Conservation (phyloP, 2,329 filamentous ascomycete species). For the Pseudocercospora musae region DNA sequence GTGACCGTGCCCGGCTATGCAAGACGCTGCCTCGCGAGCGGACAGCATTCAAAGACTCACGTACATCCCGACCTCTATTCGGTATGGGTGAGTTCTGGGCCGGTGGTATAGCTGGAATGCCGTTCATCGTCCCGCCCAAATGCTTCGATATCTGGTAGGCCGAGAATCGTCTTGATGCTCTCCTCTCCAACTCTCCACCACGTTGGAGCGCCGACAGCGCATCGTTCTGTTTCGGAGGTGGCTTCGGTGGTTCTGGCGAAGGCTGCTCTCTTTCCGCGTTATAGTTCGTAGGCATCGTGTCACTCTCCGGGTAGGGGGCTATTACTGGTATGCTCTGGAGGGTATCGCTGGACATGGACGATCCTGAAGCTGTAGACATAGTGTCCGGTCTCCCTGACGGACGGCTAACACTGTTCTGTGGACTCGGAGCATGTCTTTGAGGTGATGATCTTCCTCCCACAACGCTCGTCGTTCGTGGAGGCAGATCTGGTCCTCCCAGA, state of each 20-base stretch:
- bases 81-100: constrained; percentile 76
- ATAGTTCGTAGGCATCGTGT: constrained; percentile 44
- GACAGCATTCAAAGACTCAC: constrained; percentile 78
- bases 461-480: constrained; percentile 48
- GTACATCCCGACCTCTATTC: constrained; percentile 77
- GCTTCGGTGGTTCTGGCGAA: constrained; percentile 58
- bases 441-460: constrained; percentile 43
- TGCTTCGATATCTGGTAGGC: constrained; percentile 97
- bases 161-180: constrained; percentile 90
- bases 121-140: constrained; percentile 73
- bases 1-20: constrained; percentile 29
- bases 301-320: constrained; percentile 67
- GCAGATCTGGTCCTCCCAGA: constrained; percentile 42
- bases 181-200: constrained; percentile 85
- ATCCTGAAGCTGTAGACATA: constrained; percentile 51
- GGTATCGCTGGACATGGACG: constrained; percentile 68
- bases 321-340: constrained; percentile 75
- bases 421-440: constrained; percentile 40
- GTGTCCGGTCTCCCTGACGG: constrained; percentile 19
- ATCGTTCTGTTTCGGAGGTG: constrained; percentile 79
- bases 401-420: constrained; percentile 32
- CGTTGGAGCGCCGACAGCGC: constrained; percentile 86
- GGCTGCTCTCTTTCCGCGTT: constrained; percentile 35
- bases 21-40: constrained; percentile 54
- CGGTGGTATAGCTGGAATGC: constrained; percentile 79